Percentiles rank a stretch among this genome's conserved stretches.
phyloP scores from a whole-genome alignment of 768 basidiomycete species.

The Trametes punicea region DNA sequence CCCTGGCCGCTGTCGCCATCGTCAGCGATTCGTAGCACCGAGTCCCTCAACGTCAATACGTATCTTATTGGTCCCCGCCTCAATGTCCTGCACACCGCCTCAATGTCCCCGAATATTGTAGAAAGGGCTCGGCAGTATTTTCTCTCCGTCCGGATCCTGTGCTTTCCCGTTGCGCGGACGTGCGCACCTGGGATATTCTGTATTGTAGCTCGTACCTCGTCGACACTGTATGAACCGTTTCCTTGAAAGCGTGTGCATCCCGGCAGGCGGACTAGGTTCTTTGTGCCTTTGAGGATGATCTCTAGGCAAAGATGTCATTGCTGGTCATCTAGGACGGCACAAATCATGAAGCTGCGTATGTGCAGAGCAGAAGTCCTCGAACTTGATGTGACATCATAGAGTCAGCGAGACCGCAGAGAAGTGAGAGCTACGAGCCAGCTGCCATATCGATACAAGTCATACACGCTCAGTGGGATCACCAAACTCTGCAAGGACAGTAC shows the following conservation, averaged over 20 bases:
- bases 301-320: no score
- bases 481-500: not conserved
- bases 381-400: not conserved
- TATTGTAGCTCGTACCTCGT: not conserved
- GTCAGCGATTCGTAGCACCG: not conserved
- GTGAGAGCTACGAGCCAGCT: not conserved
- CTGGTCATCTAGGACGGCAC: no score
- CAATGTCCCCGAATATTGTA: conserved; percentile 5
- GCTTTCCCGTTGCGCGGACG: not conserved
- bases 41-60: conserved; percentile 1
- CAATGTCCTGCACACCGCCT: not conserved
- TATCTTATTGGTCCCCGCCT: conserved; percentile 11
- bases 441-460: conserved; percentile 9
- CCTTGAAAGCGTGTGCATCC: not conserved
- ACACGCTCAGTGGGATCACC: not conserved
- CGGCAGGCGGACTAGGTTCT: no score
- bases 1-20: not conserved
- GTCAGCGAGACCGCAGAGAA: not conserved
- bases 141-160: not conserved
- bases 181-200: not conserved
- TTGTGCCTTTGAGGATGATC: no score
- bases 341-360: no score
- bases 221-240: not conserved
- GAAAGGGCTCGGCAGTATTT: conserved; percentile 5
- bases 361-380: no score